phyloP scores from a whole-genome alignment of 208 protist species.

The Leishmania guyanensis region DNA sequence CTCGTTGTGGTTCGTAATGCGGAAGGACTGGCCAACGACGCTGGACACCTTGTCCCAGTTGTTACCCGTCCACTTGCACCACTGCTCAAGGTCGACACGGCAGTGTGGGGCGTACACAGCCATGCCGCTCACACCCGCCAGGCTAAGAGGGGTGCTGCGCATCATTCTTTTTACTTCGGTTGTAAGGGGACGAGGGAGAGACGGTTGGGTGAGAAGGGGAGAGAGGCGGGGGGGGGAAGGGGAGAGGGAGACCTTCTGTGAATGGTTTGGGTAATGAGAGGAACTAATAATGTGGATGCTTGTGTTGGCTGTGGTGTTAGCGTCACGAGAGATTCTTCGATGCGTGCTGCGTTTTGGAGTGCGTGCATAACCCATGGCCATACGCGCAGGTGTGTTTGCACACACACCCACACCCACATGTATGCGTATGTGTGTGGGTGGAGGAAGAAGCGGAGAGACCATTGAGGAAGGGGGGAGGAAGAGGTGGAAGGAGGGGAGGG shows the following conservation, averaged over 20 bases:
- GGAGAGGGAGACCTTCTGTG: background rate
- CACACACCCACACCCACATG: too few relatives aligned
- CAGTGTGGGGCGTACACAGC: conserved; percentile 85
- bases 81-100: conserved; percentile 84
- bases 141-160: conserved; percentile 41
- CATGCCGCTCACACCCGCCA: conserved; percentile 86
- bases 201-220: background rate
- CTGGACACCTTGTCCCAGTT: conserved; percentile 88
- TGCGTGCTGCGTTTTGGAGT: background rate
- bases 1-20: conserved; percentile 82
- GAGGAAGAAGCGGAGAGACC: background rate
- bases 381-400: background rate
- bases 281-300: background rate
- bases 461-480: background rate
- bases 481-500: background rate
- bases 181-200: background rate
- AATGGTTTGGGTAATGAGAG: conserved; percentile 10
- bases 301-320: background rate
- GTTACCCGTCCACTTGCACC: conserved; percentile 91
- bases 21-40: conserved; percentile 90
- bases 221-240: background rate
- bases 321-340: background rate
- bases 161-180: conserved; percentile 37
- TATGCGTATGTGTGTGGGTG: background rate
- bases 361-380: background rate